Conservation (phyloP, 768 basidiomycete genomes). For the Cyclocybe aegerita region DNA sequence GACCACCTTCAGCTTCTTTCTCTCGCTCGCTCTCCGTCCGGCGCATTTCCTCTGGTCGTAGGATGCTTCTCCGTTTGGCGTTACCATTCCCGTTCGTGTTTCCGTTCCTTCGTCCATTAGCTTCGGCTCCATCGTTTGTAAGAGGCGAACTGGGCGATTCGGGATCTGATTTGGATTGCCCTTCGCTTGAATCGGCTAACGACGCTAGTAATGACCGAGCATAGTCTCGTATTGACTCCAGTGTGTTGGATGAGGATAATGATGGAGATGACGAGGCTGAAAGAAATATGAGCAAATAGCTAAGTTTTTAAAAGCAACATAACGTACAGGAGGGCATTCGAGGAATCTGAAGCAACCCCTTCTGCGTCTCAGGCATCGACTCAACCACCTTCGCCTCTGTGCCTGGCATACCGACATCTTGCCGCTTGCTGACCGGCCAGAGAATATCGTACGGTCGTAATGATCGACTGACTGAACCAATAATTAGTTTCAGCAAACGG, state of each 20-base stretch:
- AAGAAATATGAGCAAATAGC: background rate
- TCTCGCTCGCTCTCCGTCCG: constrained; percentile 33
- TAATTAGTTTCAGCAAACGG: background rate
- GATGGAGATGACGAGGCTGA: constrained; percentile 8
- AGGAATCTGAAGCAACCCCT: constrained; percentile 13
- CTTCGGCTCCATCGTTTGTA: background rate
- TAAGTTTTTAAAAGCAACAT: background rate
- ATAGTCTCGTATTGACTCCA: constrained; percentile 52
- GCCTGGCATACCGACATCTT: constrained; percentile 29
- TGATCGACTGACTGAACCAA: constrained; percentile 46
- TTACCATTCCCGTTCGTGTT: constrained; percentile 3
- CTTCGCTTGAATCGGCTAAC: constrained; percentile 31
- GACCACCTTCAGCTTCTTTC: constrained; percentile 41
- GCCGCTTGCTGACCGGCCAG: constrained; percentile 63
- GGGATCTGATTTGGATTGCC: background rate
- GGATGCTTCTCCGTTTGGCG: constrained; percentile 10
- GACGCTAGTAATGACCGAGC: constrained; percentile 50
- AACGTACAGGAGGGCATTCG: constrained; percentile 24
- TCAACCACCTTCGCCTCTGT: constrained; percentile 40
- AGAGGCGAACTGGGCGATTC: background rate
- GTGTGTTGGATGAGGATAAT: constrained; percentile 21
- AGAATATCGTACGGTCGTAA: constrained; percentile 78
- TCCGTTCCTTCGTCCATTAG: background rate
- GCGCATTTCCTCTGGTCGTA: constrained; percentile 29
- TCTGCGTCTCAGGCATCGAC: constrained; percentile 15